Percentiles rank a stretch among this genome's conserved stretches.
These are phyloP conservation scores for Fusarium xylarioides DNA, from an alignment of 2,329 filamentous ascomycete species.

Conservation along the genomic window DNA sequence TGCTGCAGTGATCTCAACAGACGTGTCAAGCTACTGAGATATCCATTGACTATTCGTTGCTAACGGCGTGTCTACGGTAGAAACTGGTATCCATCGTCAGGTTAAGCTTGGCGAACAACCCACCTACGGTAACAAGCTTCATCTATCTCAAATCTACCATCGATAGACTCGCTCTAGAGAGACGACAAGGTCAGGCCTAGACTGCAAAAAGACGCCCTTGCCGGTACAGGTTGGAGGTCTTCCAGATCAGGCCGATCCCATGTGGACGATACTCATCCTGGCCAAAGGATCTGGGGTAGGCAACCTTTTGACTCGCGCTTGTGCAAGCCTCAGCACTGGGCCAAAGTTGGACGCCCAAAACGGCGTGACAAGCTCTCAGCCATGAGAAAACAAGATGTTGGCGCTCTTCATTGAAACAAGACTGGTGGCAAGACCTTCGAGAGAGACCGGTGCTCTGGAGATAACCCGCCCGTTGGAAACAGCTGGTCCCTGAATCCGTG, in stretches of 20 bases:
- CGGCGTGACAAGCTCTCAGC: conserved; percentile 8
- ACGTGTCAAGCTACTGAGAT: conserved; percentile 21
- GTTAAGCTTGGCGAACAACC: conserved; percentile 26
- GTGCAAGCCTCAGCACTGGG: conserved; percentile 22
- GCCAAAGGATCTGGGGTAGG: conserved; percentile 30
- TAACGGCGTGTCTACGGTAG: conserved; percentile 13
- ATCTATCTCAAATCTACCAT: conserved; percentile 18
- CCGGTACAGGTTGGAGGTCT: conserved; percentile 14
- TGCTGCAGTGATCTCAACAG: conserved; percentile 32
- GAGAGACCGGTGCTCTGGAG: conserved; percentile 7
- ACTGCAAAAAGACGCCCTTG: conserved; percentile 18
- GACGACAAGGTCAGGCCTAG: conserved; percentile 9
- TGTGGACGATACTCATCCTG: conserved; percentile 4
- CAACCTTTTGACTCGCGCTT: conserved; percentile 11
- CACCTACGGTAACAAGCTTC: conserved; percentile 10
- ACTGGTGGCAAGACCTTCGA: neutral
- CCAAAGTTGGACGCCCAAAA: conserved; percentile 19
- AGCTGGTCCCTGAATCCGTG: conserved; percentile 6
- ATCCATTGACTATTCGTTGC: conserved; percentile 24
- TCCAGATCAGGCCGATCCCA: conserved; percentile 23
- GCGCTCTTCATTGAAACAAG: conserved; percentile 1
- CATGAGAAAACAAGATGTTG: neutral
- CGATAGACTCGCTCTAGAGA: conserved; percentile 12
- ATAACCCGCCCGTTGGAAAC: conserved; percentile 2
- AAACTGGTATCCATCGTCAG: conserved; percentile 23